phyloP scores from a whole-genome alignment of 2,329 filamentous ascomycete genomes.

The Metarhizium guizhouense region DNA sequence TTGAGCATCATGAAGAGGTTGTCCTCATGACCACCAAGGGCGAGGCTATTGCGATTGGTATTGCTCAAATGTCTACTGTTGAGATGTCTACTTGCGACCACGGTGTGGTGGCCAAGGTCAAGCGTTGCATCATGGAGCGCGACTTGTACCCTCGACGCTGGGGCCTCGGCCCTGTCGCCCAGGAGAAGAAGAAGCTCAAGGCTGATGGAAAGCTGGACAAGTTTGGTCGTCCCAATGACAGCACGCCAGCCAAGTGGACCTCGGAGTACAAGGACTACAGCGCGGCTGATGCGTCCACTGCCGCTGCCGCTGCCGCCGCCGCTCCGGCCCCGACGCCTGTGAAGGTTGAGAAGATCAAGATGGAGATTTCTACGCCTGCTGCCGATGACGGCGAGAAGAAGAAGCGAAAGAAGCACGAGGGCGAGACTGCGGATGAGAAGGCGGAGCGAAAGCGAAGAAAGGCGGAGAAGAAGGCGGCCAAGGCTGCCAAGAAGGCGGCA shows the following conservation, averaged over 20 bases:
- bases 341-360: constrained; percentile 27
- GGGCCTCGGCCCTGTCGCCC: constrained; percentile 86
- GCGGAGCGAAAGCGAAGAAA: constrained; percentile 51
- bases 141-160: constrained; percentile 94
- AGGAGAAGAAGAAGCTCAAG: constrained; percentile 99
- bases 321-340: constrained; percentile 16
- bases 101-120: constrained; percentile 96
- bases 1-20: constrained; percentile 92
- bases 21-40: constrained; percentile 99
- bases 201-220: constrained; percentile 97
- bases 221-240: constrained; percentile 86
- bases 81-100: constrained; percentile 97
- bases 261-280: constrained; percentile 86
- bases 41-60: constrained; percentile 92
- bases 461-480: constrained; percentile 51
- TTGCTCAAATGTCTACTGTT: constrained; percentile 95
- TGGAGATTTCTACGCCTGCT: constrained; percentile 25
- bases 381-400: constrained; percentile 50
- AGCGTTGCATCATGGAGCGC: constrained; percentile 99
- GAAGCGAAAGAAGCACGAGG: constrained; percentile 74
- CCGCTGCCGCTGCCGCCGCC: constrained; percentile 33
- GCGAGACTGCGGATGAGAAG: constrained; percentile 63
- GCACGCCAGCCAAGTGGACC: constrained; percentile 90
- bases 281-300: constrained; percentile 38
- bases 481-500: constrained; percentile 45